phyloP scores from a whole-genome alignment of 257 asterid genomes.

The Thymus quinquecostatus region DNA sequence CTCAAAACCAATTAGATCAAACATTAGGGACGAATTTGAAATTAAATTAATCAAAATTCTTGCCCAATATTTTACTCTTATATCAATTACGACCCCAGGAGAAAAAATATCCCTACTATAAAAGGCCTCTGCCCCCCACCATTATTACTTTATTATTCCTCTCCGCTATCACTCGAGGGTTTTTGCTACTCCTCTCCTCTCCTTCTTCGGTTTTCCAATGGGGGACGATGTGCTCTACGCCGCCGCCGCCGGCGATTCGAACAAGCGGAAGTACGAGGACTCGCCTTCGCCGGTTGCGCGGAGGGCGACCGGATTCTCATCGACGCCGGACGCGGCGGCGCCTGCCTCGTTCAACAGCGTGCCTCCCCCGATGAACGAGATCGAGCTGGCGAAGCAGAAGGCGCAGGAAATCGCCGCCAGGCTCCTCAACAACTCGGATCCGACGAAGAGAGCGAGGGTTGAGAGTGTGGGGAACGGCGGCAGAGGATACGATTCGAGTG shows the following conservation, averaged over 20 bases:
- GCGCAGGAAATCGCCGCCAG: slow-evolving; percentile 93
- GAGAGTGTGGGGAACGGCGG: slow-evolving; percentile 59
- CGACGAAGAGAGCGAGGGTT: slow-evolving; percentile 68
- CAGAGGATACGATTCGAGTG: slow-evolving; percentile 54
- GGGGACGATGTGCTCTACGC: slow-evolving; percentile 63
- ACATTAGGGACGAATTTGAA: too few species aligned
- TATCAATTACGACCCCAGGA: too few species aligned
- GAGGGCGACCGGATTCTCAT: slow-evolving; percentile 79
- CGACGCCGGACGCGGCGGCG: slow-evolving; percentile 53
- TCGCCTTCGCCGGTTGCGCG: slow-evolving; percentile 58
- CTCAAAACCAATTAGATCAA: too few species aligned
- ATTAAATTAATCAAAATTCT: too few species aligned
- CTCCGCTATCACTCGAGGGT: slow-evolving; percentile 39
- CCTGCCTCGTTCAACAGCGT: slow-evolving; percentile 70
- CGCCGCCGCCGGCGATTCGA: slow-evolving; percentile 44
- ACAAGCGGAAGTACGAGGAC: slow-evolving; percentile 76
- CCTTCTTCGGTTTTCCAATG: slow-evolving; percentile 34
- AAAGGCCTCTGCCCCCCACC: slow-evolving; percentile 9
- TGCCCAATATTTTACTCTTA: too few species aligned
- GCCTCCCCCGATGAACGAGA: slow-evolving; percentile 75
- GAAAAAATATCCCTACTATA: slow-evolving; percentile 17
- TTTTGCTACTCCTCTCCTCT: slow-evolving; percentile 26
- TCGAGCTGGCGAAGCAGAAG: slow-evolving; percentile 86
- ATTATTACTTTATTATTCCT: background rate
- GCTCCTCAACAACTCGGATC: slow-evolving; percentile 64